A percentile compares a stretch with the other conserved stretches of the same genome.
Conservation (phyloP, 768 basidiomycete species). For the Boletus rubescentipes region DNA sequence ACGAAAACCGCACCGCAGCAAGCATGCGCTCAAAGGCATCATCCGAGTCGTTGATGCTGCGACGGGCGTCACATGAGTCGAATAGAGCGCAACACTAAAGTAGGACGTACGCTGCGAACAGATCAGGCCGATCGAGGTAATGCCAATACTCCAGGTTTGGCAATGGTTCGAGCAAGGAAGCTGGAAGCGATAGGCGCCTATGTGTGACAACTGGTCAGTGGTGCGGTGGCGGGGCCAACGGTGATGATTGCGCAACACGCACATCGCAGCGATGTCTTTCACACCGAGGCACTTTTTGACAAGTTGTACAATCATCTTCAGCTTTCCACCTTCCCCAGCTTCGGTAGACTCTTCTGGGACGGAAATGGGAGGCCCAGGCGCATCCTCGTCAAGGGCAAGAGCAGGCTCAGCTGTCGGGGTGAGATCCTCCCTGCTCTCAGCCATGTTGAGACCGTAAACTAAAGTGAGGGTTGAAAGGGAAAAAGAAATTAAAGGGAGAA, state of each 20-base stretch:
- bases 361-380: constrained; percentile 56
- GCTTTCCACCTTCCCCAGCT: constrained; percentile 82
- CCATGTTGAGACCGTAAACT: constrained; percentile 14
- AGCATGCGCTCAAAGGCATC: constrained; percentile 96
- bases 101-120: constrained; percentile 82
- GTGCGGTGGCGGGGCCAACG: constrained; percentile 4
- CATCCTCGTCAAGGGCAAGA: constrained; percentile 45
- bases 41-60: constrained; percentile 86
- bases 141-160: constrained; percentile 98
- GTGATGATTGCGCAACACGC: constrained; percentile 29
- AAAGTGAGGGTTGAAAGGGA: background rate
- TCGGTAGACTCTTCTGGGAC: constrained; percentile 73
- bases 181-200: constrained; percentile 91
- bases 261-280: constrained; percentile 95
- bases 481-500: background rate
- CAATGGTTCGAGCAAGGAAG: constrained; percentile 88
- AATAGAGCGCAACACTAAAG: background rate
- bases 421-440: constrained; percentile 14
- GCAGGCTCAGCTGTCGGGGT: constrained; percentile 4
- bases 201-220: constrained; percentile 13
- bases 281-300: constrained; percentile 91
- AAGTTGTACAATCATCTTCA: constrained; percentile 91
- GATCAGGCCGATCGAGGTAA: constrained; percentile 86
- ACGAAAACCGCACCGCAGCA: constrained; percentile 83
- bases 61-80: constrained; percentile 3